These are phyloP conservation scores for Paramyrothecium sp. DNA, from an alignment of 2,329 filamentous ascomycete species.

Conservation along the genomic window DNA sequence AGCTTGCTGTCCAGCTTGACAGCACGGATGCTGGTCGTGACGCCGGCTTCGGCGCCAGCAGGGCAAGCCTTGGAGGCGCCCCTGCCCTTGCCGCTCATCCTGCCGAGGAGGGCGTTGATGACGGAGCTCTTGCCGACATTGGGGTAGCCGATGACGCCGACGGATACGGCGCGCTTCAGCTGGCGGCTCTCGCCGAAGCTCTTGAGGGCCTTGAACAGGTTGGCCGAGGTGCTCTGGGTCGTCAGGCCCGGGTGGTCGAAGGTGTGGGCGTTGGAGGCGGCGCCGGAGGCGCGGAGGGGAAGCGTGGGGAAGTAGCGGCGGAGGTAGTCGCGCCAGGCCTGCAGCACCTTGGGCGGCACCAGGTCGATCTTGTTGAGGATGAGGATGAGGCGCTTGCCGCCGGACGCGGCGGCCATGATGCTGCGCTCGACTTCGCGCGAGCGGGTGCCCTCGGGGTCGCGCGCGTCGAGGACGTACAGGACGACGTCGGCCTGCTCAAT, in stretches of 20 bases:
- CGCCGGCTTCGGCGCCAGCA: slow-evolving; percentile 85
- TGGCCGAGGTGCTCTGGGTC: slow-evolving; percentile 79
- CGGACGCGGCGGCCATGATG: slow-evolving; percentile 83
- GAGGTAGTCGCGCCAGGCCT: slow-evolving; percentile 80
- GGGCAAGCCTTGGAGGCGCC: slow-evolving; percentile 68
- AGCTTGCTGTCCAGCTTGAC: slow-evolving; percentile 96
- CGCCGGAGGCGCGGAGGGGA: slow-evolving; percentile 79
- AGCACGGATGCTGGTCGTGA: slow-evolving; percentile 82
- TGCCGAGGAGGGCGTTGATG: slow-evolving; percentile 85
- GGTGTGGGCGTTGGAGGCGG: slow-evolving; percentile 81
- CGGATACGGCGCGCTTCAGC: slow-evolving; percentile 84
- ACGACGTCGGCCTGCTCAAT: slow-evolving; percentile 87
- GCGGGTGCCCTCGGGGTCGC: slow-evolving; percentile 86
- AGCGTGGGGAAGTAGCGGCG: slow-evolving; percentile 89
- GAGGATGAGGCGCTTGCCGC: slow-evolving; percentile 84
- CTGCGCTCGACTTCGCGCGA: slow-evolving; percentile 88
- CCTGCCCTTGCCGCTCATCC: slow-evolving; percentile 65
- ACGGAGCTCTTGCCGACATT: slow-evolving; percentile 97
- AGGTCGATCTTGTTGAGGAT: slow-evolving; percentile 96
- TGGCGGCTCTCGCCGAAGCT: slow-evolving; percentile 80
- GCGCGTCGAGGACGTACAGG: slow-evolving; percentile 88
- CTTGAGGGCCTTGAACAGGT: slow-evolving; percentile 87
- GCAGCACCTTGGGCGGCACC: slow-evolving; percentile 77
- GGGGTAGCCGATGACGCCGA: slow-evolving; percentile 92
- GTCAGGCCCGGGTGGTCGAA: slow-evolving; percentile 92